Conservation (phyloP, 176 grass and related monocot species). For the Alopecurus myosuroides region DNA sequence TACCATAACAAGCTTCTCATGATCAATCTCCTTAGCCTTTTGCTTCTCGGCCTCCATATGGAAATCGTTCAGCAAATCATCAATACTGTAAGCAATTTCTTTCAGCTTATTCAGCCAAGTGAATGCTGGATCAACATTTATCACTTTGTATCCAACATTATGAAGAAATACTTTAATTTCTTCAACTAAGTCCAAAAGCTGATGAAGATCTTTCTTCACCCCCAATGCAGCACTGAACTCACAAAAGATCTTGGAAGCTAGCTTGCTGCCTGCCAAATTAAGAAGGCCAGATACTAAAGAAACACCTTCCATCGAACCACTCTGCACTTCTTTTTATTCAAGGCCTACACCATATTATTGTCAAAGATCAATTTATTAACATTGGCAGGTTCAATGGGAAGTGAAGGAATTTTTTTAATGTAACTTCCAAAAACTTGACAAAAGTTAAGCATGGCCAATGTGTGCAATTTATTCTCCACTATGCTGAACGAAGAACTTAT, state of each 20-base stretch:
- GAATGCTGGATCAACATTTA: not conserved
- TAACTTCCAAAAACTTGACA: not conserved
- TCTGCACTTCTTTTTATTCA: not conserved
- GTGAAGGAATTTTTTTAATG: not conserved
- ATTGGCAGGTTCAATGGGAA: not conserved
- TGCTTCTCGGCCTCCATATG: not conserved
- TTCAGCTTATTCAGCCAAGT: not conserved
- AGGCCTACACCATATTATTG: not conserved
- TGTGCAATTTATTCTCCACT: not conserved
- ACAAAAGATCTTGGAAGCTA: not conserved
- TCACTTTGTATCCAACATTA: not conserved
- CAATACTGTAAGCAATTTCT: not conserved
- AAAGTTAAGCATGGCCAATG: not conserved
- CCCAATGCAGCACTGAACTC: not conserved
- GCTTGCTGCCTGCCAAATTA: not conserved
- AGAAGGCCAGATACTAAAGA: not conserved
- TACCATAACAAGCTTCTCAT: not conserved
- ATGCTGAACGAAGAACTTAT: not conserved
- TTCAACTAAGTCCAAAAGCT: not conserved
- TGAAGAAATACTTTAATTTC: not conserved
- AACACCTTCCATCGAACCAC: not conserved
- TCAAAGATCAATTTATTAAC: not conserved
- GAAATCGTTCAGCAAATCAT: not conserved
- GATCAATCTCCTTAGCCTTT: not conserved
- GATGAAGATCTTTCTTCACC: not conserved